A percentile compares a stretch with the other conserved stretches of the same genome.
phyloP scores from a whole-genome alignment of 768 basidiomycete species.

The Dioszegia aurantiaca region DNA sequence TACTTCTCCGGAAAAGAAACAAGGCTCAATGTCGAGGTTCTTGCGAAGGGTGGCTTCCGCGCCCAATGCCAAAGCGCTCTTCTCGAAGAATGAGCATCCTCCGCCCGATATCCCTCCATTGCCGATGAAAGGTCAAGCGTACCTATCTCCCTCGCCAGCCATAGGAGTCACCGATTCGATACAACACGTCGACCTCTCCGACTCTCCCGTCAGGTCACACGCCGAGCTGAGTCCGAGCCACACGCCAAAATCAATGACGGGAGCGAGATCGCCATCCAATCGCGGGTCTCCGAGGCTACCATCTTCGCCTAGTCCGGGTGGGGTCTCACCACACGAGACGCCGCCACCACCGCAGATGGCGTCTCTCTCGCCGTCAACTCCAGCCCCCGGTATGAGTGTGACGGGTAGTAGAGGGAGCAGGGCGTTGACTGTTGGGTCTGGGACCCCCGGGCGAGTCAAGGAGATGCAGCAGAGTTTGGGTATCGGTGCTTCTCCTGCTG shows the following conservation, averaged over 20 bases:
- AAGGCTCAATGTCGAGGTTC: constrained; percentile 68
- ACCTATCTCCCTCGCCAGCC: constrained; percentile 53
- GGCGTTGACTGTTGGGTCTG: constrained; percentile 10
- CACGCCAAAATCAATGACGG: not conserved
- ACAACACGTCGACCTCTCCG: constrained; percentile 1
- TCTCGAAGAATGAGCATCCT: constrained; percentile 56
- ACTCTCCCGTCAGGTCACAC: not conserved
- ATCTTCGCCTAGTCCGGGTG: not conserved
- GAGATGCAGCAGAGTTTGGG: constrained; percentile 13
- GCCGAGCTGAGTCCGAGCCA: not conserved
- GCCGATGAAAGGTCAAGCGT: constrained; percentile 61
- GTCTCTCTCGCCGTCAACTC: not conserved
- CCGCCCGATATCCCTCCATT: constrained; percentile 56
- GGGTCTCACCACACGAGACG: constrained; percentile 1
- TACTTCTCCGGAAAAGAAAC: constrained; percentile 22
- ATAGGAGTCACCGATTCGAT: not conserved
- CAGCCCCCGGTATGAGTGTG: not conserved
- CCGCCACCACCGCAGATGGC: too few species aligned
- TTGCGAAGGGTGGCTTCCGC: constrained; percentile 94
- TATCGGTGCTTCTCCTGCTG: not conserved
- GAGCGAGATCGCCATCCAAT: not conserved
- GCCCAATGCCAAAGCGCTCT: constrained; percentile 90
- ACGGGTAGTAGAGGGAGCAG: not conserved
- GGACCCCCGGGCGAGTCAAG: constrained; percentile 5
- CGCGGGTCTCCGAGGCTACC: not conserved